phyloP scores from a whole-genome alignment of 129 eudicot genomes.

The Tagetes erecta region DNA sequence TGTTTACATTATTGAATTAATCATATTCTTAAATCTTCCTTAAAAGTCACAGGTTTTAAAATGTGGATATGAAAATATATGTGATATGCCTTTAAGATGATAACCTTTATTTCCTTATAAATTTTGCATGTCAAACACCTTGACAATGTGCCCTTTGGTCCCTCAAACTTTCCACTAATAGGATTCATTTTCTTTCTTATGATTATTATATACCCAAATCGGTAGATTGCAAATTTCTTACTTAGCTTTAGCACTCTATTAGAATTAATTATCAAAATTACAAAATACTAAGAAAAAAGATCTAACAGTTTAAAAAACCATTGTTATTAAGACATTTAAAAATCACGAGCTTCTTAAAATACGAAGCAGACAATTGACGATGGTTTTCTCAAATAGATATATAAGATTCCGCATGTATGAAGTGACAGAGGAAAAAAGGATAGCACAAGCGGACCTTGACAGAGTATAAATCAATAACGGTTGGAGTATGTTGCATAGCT shows the following conservation, averaged over 20 bases:
- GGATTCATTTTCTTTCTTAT: background rate
- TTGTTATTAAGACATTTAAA: background rate
- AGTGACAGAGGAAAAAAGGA: background rate
- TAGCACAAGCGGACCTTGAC: slow-evolving; percentile 56
- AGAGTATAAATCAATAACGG: slow-evolving; percentile 88
- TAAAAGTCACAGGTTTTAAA: background rate
- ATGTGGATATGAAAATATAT: background rate
- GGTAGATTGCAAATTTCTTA: slow-evolving; percentile 2
- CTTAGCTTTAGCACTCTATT: background rate
- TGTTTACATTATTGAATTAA: background rate
- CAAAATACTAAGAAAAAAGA: background rate
- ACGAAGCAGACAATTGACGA: background rate
- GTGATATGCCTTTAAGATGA: background rate
- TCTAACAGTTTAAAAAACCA: background rate
- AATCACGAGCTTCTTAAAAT: background rate
- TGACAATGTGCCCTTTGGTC: background rate
- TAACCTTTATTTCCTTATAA: background rate
- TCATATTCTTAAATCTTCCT: background rate
- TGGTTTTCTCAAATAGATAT: background rate
- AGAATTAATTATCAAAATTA: background rate
- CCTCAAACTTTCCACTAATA: background rate
- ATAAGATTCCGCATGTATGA: slow-evolving; percentile 4
- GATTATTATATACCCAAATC: background rate
- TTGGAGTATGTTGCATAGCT: slow-evolving; percentile 91
- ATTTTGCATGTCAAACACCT: background rate